Conservation (phyloP, 2,329 filamentous ascomycete species). For the Fusarium tupiense region DNA sequence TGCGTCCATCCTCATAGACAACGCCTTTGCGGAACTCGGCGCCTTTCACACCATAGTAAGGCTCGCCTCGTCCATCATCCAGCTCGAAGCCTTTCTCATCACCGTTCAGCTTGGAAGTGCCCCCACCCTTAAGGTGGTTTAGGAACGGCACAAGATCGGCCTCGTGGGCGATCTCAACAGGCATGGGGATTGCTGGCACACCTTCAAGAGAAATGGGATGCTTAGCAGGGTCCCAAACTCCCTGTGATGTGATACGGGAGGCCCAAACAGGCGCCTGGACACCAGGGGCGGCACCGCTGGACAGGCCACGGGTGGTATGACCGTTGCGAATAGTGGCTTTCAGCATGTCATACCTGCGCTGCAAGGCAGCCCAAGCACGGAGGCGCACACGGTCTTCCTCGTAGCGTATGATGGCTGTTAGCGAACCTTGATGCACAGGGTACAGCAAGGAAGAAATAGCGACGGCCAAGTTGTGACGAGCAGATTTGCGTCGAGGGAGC, state of each 20-base stretch:
- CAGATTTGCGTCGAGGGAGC: conserved; percentile 50
- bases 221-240: conserved; percentile 47
- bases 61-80: conserved; percentile 50
- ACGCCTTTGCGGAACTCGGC: conserved; percentile 52
- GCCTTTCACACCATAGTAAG: conserved; percentile 48
- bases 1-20: conserved; percentile 61
- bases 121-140: conserved; percentile 45
- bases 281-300: conserved; percentile 46
- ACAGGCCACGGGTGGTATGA: conserved; percentile 40
- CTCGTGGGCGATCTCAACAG: conserved; percentile 45
- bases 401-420: conserved; percentile 52
- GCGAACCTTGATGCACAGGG: conserved; percentile 47
- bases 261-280: conserved; percentile 48
- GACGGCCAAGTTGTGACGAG: conserved; percentile 44
- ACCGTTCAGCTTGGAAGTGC: conserved; percentile 43
- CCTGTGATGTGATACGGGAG: conserved; percentile 47
- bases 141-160: conserved; percentile 49
- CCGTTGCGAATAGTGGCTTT: conserved; percentile 47
- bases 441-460: conserved; percentile 48
- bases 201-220: conserved; percentile 47
- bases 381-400: conserved; percentile 50
- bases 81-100: conserved; percentile 43
- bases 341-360: conserved; percentile 49
- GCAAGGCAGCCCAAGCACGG: conserved; percentile 49
- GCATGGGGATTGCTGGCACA: conserved; percentile 48